Conservation (phyloP, 1,139 yeast genomes). For the Taphrina deformans region DNA sequence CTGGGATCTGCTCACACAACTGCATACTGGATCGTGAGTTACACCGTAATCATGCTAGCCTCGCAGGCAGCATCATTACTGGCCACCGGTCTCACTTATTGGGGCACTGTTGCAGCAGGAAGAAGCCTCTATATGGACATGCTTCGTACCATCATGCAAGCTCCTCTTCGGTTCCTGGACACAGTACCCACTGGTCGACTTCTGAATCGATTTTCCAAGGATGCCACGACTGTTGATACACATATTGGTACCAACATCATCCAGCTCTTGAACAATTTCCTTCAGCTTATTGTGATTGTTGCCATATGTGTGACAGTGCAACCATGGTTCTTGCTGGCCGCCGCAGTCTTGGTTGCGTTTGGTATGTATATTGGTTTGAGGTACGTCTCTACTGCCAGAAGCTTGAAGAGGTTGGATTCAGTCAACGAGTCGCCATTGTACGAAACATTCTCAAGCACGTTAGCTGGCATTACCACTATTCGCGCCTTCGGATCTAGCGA, state of each 20-base stretch:
- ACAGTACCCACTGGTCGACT: conserved; percentile 94
- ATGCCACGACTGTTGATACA: conserved; percentile 71
- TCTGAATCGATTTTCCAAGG: conserved; percentile 95
- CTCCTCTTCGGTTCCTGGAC: conserved; percentile 86
- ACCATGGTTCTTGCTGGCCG: conserved; percentile 69
- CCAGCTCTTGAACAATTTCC: conserved; percentile 40
- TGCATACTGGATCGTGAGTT: conserved; percentile 64
- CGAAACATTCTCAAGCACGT: conserved; percentile 92
- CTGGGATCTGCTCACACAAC: background rate
- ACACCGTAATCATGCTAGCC: conserved; percentile 54
- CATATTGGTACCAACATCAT: conserved; percentile 63
- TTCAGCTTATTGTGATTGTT: conserved; percentile 69
- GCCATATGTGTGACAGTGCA: conserved; percentile 74
- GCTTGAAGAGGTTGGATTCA: conserved; percentile 85
- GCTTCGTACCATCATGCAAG: conserved; percentile 64
- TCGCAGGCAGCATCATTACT: conserved; percentile 44
- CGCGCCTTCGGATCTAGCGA: conserved; percentile 94
- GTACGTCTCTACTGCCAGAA: conserved; percentile 82
- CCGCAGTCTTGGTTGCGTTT: conserved; percentile 65
- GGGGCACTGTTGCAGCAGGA: conserved; percentile 78
- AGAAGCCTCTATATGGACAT: conserved; percentile 68
- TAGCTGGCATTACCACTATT: conserved; percentile 88
- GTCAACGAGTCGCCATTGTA: conserved; percentile 91
- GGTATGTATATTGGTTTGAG: conserved; percentile 74
- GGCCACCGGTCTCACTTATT: conserved; percentile 58